Base-by-base conservation (phyloP, 2,329 filamentous ascomycete species). In the Mollisia scopiformis region DNA sequence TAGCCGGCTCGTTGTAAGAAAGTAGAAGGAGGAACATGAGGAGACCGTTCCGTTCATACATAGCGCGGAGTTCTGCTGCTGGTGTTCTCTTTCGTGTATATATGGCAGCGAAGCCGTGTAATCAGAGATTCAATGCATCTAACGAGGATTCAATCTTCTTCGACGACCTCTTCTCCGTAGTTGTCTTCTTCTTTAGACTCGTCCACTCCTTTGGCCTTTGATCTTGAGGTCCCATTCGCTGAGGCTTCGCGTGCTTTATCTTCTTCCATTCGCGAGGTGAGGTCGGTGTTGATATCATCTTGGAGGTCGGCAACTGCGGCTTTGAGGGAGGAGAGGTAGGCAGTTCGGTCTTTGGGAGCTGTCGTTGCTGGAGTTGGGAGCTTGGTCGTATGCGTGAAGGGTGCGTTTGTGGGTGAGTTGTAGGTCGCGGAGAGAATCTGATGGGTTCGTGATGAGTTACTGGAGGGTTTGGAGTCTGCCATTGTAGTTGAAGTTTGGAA, bases 111-210 rank as follows among this genome's bases (percentile, higher is more conserved):
- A 41, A 41, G 43, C 43, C 43, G 43, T 47, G 43, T 47, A 47
- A 27, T 5, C 21, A 47, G 25, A 25, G 54, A 58, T 57, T 55
- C 33, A 35, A 57, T 46, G 21, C 27, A 31, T 53, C 30, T n/a
- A 50, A 61, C 31, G 33, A 41, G 27, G 30, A 70, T 72, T 56
- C 84, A 84, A 58, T 90, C 88, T 43, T 90, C 88, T 53, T 88
- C 87, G 13, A 84, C 79, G 25, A 88, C 84, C 74, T 96, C 92
- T 75, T 96, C 93, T 51, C 92, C 93, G 73, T 97, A 96, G 72
- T 93, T 90, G 69, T 91, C 86, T 72, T 92, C 90, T 71, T 88
- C 86, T 63, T 83, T 82, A 11, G 75, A 79, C 62, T 88, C 85
- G 62, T 86, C 82, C 10, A 79, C 70, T 8, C 33, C 60, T 55